phyloP scores from a whole-genome alignment of 805 yeast genomes.

The Metschnikowia hibisci region DNA sequence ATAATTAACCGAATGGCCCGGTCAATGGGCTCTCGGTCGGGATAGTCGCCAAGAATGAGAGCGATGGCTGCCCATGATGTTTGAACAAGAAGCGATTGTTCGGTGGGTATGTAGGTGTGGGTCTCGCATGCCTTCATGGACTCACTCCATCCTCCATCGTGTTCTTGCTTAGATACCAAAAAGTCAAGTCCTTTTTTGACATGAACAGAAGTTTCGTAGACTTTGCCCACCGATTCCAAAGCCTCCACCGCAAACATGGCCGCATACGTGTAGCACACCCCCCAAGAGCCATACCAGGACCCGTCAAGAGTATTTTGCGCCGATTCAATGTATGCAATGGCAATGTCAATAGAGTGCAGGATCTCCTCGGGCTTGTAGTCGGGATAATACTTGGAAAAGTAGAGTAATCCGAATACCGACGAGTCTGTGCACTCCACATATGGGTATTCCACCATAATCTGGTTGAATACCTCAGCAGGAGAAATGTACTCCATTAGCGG shows the following conservation, averaged over 20 bases:
- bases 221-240: constrained; percentile 60
- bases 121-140: constrained; percentile 87
- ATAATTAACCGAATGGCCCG: constrained; percentile 62
- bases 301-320: constrained; percentile 73
- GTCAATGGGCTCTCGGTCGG: constrained; percentile 57
- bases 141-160: constrained; percentile 98
- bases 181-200: constrained; percentile 84
- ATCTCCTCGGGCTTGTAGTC: constrained; percentile 67
- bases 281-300: constrained; percentile 99
- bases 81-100: constrained; percentile 71
- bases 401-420: constrained; percentile 80
- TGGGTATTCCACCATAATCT: constrained; percentile 97
- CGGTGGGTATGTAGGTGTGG: constrained; percentile 64
- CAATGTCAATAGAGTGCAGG: constrained; percentile 63
- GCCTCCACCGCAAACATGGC: constrained; percentile 98
- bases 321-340: constrained; percentile 63
- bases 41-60: constrained; percentile 74
- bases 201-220: constrained; percentile 54
- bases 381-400: constrained; percentile 61
- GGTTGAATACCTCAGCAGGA: constrained; percentile 97
- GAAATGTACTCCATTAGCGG: constrained; percentile 71
- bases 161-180: constrained; percentile 65
- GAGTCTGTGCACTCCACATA: constrained; percentile 98
- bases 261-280: constrained; percentile 92
- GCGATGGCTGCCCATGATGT: constrained; percentile 93